Evolutionary conservation across 805 yeast species (phyloP), one percentile per base, ranked within the genome.

Genomic region (Lachancea sp.): DNA sequence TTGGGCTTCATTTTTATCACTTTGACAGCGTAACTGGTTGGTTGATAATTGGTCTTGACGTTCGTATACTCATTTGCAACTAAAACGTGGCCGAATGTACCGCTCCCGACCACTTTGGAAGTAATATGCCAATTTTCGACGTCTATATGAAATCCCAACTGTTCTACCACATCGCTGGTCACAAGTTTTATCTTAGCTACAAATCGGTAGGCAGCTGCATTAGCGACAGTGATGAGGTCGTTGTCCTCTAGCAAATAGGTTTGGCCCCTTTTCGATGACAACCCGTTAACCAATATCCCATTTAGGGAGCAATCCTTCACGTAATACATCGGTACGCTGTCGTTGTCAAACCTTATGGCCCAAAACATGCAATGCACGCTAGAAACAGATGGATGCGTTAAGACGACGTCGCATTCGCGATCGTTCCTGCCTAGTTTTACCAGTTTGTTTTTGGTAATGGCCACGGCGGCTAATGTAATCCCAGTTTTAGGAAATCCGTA

Each of bases 61-160:
- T 2, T 12, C 2, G 20, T 21, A 8, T 33, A 29, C 19, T 43
- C 43, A 19, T 46, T 36, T 12, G 50, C 47, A 13, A 50, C 49
- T 28, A 58, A 36, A 8, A 76, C 81, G 39, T 68, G 67, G 1
- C 84, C 83, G 64, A 75, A 78, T 0, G 81, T 71, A 2, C 83
- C 83, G 38, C 62, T 60, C 0, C 83, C 83, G 21, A 77, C 52
- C 3, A 71, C 48, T 21, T 62, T 61, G 3, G 70, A 52, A 2
- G 66, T 49, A 3, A 75, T 58, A 3, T 38, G 41, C 83, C 83
- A 77, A 9, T 55, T 46, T 2, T 53, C 50, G 9, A 65, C 52
- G 7, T 46, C 42, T 16, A 41, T 41, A 23, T 45, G 42, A 11
- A 62, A 50, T 2, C 47, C 46, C 39, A 57, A 46, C 9, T 49